phyloP scores from a whole-genome alignment of 306 rosid species.

The Dryas drummondii region DNA sequence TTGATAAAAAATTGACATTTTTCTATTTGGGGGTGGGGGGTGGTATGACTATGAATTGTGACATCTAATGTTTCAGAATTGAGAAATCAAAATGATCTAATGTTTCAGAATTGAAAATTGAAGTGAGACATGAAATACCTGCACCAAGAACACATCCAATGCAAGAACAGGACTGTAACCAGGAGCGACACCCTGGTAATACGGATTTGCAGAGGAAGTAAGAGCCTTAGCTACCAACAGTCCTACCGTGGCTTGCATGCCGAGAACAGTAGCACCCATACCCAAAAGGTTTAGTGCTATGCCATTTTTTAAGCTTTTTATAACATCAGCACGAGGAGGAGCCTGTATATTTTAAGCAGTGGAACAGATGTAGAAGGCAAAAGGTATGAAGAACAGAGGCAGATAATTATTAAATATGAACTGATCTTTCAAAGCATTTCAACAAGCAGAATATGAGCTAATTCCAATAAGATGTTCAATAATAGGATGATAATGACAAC shows the following conservation, averaged over 20 bases:
- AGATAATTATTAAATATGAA: not conserved
- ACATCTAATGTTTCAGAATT: not conserved
- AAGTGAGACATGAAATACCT: slow-evolving; percentile 47
- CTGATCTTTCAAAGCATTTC: not conserved
- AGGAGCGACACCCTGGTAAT: slow-evolving; percentile 77
- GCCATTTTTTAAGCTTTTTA: slow-evolving; percentile 80
- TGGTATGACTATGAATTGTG: too few species aligned
- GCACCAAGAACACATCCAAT: slow-evolving; percentile 92
- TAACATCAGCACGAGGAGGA: slow-evolving; percentile 97
- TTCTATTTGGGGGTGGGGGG: too few species aligned
- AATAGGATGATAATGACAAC: not conserved
- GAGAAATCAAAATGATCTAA: not conserved
- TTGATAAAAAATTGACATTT: too few species aligned
- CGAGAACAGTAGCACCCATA: slow-evolving; percentile 95
- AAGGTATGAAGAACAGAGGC: not conserved
- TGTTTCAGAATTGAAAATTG: not conserved
- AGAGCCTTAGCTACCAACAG: slow-evolving; percentile 93
- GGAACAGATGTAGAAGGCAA: not conserved
- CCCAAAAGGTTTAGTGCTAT: slow-evolving; percentile 79
- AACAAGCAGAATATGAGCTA: not conserved
- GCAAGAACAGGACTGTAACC: slow-evolving; percentile 94
- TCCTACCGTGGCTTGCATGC: slow-evolving; percentile 97
- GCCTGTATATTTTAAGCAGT: slow-evolving; percentile 53
- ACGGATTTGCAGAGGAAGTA: slow-evolving; percentile 84
- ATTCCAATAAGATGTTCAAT: not conserved